Evolutionary conservation across 371 early-diverging fungal species (phyloP), one percentile per base, ranked within the genome.

Genomic region (Lichtheimia ornata): DNA sequence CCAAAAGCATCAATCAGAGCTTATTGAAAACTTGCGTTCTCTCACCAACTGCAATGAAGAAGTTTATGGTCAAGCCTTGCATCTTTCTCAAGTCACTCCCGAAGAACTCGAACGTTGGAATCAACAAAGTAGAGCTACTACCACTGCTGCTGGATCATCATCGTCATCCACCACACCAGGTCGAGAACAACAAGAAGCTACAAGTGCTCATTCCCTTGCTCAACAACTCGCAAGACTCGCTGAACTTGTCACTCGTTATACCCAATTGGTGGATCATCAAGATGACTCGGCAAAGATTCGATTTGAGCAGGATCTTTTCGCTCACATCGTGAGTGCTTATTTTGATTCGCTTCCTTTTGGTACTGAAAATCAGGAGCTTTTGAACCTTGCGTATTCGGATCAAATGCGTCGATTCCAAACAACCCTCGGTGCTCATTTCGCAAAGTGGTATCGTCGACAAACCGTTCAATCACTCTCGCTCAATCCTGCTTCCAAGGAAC

Each of bases 391-490:
- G 17, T 81, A 81, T 55, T 59, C 70, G 0, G 81, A 77, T 50
- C 81, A 81, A 57, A 72, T 81, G 14, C 69, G 72, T 41, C 72
- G 81, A 40, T 81, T 81, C 62, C 74, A 77, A 22, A 69, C 58
- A 25, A 81, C 81, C 5, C 47, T 81, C 4, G 81, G 81, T 4
- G 59, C 72, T 13, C 74, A 81, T 50, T 76, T 77, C 64, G 78
- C 81, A 17, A 75, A 77, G 50, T 81, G 81, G 81, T 81, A 77
- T 42, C 65, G 81, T 28, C 69, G 74, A 49, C 81, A 81, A 52
- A 81, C 81, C 12, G 76, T 81, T 5, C 81, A 77, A 20, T 78
- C 78, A 1, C 56, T 81, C 1, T 72, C 81, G 11, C 64, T 77
- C 11, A 77, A 81, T 43, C 77, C 78, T 14, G 81, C 76, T 14